Percentiles rank a stretch among this genome's conserved stretches.
Evolutionary conservation across 1,139 yeast species (phyloP).

Genomic region (Casaregolazyma lundiana): DNA sequence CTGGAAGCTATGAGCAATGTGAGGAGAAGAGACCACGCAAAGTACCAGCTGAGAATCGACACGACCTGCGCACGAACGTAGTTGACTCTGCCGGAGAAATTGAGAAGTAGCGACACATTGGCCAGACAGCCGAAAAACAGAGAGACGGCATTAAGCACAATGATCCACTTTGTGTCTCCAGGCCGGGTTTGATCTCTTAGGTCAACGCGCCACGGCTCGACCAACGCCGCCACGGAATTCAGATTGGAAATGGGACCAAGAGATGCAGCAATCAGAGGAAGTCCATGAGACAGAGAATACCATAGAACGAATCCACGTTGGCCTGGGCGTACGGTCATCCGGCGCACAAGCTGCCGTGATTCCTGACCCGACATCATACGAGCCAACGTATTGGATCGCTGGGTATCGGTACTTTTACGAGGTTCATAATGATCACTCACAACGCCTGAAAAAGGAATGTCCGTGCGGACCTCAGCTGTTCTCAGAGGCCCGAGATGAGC

Average conservation of each 20-base stretch:
- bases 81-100: conserved; percentile 54
- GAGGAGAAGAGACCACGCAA: conserved; percentile 51
- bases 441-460: background rate
- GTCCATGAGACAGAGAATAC: conserved; percentile 58
- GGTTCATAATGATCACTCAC: background rate
- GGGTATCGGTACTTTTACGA: background rate
- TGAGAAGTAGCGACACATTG: conserved; percentile 59
- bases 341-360: background rate
- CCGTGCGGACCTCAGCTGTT: background rate
- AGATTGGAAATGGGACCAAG: conserved; percentile 73
- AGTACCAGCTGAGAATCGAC: conserved; percentile 59
- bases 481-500: background rate
- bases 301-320: conserved; percentile 35
- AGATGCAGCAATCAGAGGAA: conserved; percentile 73
- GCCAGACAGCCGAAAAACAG: conserved; percentile 61
- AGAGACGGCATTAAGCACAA: conserved; percentile 56
- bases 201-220: conserved; percentile 59
- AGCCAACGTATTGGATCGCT: background rate
- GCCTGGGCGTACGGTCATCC: conserved; percentile 19
- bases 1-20: conserved; percentile 42
- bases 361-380: background rate
- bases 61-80: conserved; percentile 57
- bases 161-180: conserved; percentile 41
- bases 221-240: conserved; percentile 66
- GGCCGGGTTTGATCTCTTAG: conserved; percentile 22